Percentiles rank a stretch among this genome's conserved stretches.
These are phyloP conservation scores for Fusarium annulatum DNA, from an alignment of 2,329 filamentous ascomycete genomes.

Conservation along the genomic window DNA sequence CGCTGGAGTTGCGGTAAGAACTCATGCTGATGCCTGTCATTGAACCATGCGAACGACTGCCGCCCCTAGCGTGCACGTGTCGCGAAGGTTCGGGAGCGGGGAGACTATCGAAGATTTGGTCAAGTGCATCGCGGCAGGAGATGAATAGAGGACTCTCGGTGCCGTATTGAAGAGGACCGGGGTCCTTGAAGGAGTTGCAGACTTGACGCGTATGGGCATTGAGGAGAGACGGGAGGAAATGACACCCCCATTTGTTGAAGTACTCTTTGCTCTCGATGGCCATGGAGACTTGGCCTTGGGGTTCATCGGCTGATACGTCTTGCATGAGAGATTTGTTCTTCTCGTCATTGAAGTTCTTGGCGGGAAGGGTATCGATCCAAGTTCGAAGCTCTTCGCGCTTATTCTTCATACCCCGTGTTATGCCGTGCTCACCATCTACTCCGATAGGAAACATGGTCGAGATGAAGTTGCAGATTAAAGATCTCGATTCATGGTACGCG, in stretches of 20 bases:
- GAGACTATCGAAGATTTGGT: constrained; percentile 60
- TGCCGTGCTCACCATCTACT: constrained; percentile 48
- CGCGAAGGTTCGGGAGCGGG: constrained; percentile 57
- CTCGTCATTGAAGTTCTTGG: constrained; percentile 49
- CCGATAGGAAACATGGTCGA: constrained; percentile 56
- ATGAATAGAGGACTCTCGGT: constrained; percentile 62
- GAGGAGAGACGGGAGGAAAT: constrained; percentile 68
- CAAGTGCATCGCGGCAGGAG: constrained; percentile 60
- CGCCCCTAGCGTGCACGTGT: neutral
- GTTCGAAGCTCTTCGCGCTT: constrained; percentile 42
- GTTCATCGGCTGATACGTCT: constrained; percentile 58
- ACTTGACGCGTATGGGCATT: constrained; percentile 67
- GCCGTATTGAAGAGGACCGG: constrained; percentile 67
- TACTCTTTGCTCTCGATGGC: constrained; percentile 55
- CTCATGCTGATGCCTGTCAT: constrained; percentile 53
- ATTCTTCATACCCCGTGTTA: neutral
- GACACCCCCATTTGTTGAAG: constrained; percentile 64
- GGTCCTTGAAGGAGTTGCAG: constrained; percentile 72
- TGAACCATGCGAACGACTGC: neutral
- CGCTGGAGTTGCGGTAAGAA: constrained; percentile 54
- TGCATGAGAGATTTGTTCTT: constrained; percentile 59
- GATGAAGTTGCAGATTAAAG: constrained; percentile 62
- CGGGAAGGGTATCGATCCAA: constrained; percentile 52
- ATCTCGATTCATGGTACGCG: constrained; percentile 65
- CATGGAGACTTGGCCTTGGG: constrained; percentile 62